phyloP scores from a whole-genome alignment of 1,139 yeast genomes.

The Yamadazyma triangularis region DNA sequence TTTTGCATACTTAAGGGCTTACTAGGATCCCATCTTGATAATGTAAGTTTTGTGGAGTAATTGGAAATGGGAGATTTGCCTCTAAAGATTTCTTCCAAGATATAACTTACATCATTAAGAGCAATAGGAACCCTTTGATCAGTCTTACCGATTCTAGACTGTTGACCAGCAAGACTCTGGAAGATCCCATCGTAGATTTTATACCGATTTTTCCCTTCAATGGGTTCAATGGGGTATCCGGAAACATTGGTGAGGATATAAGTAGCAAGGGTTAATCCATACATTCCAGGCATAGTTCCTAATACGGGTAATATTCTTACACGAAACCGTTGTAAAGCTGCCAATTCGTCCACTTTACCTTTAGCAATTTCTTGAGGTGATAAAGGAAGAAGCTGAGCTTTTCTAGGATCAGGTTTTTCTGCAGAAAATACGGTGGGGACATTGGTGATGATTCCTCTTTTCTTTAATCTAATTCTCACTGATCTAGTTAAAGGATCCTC shows the following conservation, averaged over 20 bases:
- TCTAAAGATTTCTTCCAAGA: constrained; percentile 88
- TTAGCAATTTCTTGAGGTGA: constrained; percentile 73
- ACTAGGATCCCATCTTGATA: constrained; percentile 79
- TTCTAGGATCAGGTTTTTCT: constrained; percentile 93
- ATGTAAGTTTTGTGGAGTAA: constrained; percentile 69
- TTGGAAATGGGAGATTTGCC: constrained; percentile 92
- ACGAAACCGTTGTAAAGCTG: constrained; percentile 84
- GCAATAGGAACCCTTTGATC: constrained; percentile 75
- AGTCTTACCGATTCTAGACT: constrained; percentile 63
- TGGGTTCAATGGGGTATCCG: constrained; percentile 84
- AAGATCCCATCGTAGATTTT: constrained; percentile 79
- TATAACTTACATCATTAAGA: constrained; percentile 68
- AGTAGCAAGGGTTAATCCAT: constrained; percentile 87
- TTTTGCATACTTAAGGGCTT: constrained; percentile 60
- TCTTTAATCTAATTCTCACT: constrained; percentile 77
- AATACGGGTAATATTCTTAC: constrained; percentile 91
- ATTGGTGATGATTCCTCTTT: constrained; percentile 68
- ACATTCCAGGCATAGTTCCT: constrained; percentile 95
- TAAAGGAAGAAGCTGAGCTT: constrained; percentile 80
- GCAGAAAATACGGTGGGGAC: constrained; percentile 90
- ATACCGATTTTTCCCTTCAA: constrained; percentile 86
- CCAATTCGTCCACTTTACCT: constrained; percentile 82
- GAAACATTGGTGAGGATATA: constrained; percentile 74
- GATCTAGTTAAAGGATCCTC: constrained; percentile 93
- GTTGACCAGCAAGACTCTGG: constrained; percentile 84